phyloP scores from a whole-genome alignment of 768 basidiomycete species.

The Hemileccinum impolitum region DNA sequence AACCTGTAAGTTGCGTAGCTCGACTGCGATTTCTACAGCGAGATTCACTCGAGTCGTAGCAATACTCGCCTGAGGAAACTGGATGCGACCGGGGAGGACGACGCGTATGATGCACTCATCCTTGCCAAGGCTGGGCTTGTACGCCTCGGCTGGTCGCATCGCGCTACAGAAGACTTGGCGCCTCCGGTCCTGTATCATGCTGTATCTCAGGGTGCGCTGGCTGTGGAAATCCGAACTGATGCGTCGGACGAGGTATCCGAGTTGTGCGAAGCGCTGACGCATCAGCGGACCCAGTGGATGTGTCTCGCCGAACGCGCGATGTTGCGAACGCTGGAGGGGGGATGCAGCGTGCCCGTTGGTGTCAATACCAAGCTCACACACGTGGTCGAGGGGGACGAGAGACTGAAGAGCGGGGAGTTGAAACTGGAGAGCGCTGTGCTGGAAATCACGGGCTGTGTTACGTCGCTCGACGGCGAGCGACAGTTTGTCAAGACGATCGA shows the following conservation, averaged over 20 bases:
- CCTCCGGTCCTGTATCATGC: conserved; percentile 82
- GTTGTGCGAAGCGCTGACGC: conserved; percentile 65
- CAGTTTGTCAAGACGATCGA: conserved; percentile 68
- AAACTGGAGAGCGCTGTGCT: conserved; percentile 40
- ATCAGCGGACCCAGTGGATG: conserved; percentile 72
- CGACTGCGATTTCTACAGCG: conserved; percentile 1
- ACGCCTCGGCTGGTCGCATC: conserved; percentile 69
- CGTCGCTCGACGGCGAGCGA: conserved; percentile 66
- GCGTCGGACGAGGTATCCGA: conserved; percentile 56
- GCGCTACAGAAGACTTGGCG: conserved; percentile 69
- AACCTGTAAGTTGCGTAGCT: conserved; percentile 62
- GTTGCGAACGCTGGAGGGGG: conserved; percentile 88
- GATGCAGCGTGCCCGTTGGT: conserved; percentile 96
- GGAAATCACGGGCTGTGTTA: conserved; percentile 77
- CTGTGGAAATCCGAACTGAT: conserved; percentile 73
- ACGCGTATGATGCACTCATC: conserved; percentile 82
- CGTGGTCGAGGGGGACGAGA: conserved; percentile 29
- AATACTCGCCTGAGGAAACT: conserved; percentile 91
- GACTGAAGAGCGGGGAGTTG: conserved; percentile 29
- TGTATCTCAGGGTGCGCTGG: conserved; percentile 93
- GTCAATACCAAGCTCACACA: conserved; percentile 52
- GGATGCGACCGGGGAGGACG: conserved; percentile 61
- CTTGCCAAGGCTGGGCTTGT: conserved; percentile 92
- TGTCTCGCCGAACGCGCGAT: conserved; percentile 86
- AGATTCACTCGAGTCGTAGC: conserved; percentile 35